phyloP scores from a whole-genome alignment of 306 rosid genomes.

The Fragaria ananassa region DNA sequence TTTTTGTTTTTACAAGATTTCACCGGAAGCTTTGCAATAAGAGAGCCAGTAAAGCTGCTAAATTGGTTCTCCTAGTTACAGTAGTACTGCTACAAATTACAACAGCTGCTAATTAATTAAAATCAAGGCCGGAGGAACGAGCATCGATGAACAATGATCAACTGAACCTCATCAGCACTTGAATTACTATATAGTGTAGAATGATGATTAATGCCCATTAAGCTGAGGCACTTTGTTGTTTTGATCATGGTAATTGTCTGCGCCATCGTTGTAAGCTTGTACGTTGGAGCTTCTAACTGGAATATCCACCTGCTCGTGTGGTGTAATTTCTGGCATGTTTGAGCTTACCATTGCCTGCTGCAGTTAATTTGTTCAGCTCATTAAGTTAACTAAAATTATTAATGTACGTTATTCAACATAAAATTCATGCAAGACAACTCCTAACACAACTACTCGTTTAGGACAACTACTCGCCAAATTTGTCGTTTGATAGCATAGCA shows the following conservation, averaged over 20 bases:
- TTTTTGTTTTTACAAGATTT: background rate
- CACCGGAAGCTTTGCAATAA: background rate
- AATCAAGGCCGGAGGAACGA: background rate
- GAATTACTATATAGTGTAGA: background rate
- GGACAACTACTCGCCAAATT: background rate
- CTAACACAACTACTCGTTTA: background rate
- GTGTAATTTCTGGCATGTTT: conserved; percentile 44
- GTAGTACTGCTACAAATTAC: conserved; percentile 8
- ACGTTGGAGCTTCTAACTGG: conserved; percentile 49
- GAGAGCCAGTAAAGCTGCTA: background rate
- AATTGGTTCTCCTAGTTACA: background rate
- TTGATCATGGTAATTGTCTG: conserved; percentile 31
- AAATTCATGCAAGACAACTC: background rate
- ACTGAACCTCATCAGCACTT: background rate
- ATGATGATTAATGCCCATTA: conserved; percentile 11
- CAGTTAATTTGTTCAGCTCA: background rate
- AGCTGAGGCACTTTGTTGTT: conserved; percentile 40
- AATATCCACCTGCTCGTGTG: conserved; percentile 47
- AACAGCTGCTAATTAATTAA: background rate
- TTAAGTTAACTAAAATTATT: background rate
- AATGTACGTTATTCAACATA: background rate
- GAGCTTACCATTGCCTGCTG: conserved; percentile 50
- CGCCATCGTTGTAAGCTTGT: conserved; percentile 36
- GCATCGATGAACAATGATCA: background rate
- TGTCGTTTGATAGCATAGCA: background rate